Evolutionary conservation across 495 filamentous ascomycete species (phyloP).

Genomic region (Penicillium paradoxum): DNA sequence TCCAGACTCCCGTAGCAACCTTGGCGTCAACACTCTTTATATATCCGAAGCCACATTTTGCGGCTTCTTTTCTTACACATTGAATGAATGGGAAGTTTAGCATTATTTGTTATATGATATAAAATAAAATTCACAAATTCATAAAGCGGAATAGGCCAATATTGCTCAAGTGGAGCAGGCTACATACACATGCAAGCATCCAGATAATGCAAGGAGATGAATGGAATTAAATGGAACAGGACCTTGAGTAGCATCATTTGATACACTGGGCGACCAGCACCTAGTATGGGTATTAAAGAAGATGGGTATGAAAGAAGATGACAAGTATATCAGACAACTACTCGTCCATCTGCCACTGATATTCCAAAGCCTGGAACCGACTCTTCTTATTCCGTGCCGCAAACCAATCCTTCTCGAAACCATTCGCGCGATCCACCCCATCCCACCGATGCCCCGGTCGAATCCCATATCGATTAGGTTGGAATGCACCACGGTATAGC

Average conservation of each 20-base stretch:
- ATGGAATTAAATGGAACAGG: background rate
- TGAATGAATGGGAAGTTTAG: too few relatives aligned
- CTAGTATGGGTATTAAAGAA: background rate
- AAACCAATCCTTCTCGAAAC: slow-evolving; percentile 94
- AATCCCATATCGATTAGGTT: slow-evolving; percentile 94
- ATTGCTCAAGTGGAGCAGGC: too few relatives aligned
- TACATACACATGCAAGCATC: too few relatives aligned
- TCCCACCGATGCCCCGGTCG: slow-evolving; percentile 92
- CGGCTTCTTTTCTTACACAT: background rate
- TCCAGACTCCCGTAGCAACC: slow-evolving; percentile 23
- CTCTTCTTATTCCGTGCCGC: slow-evolving; percentile 71
- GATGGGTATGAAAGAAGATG: background rate
- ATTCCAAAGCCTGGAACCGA: slow-evolving; percentile 73
- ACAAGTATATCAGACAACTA: slow-evolving; percentile 23
- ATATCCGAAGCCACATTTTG: background rate
- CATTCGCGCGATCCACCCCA: slow-evolving; percentile 91
- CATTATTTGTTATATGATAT: too few relatives aligned
- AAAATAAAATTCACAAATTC: too few relatives aligned
- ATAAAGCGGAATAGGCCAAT: too few relatives aligned
- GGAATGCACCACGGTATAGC: slow-evolving; percentile 70
- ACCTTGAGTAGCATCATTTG: background rate
- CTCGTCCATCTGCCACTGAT: slow-evolving; percentile 94
- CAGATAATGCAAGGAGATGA: background rate
- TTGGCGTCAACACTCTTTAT: slow-evolving; percentile 7
- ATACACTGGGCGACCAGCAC: slow-evolving; percentile 3